Evolutionary conservation across 129 eudicot species (phyloP).

Genomic region (Ambrosia artemisiifolia): DNA sequence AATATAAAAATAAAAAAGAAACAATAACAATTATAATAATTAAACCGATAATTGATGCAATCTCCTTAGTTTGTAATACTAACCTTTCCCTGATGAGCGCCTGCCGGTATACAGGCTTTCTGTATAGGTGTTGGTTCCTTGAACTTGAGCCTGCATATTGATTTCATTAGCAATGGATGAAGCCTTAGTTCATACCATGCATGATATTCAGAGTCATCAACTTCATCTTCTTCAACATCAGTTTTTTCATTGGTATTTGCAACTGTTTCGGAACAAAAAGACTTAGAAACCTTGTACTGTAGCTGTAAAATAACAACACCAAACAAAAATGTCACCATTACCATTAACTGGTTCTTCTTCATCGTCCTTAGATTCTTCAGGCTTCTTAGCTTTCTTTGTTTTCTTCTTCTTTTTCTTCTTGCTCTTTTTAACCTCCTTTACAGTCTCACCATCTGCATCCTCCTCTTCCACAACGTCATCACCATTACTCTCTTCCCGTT

Average conservation of each 20-base stretch:
- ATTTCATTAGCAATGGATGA: constrained; percentile 80
- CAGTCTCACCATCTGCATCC: constrained; percentile 31
- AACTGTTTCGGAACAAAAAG: constrained; percentile 2
- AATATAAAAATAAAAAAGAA: neutral
- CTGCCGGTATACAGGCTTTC: constrained; percentile 93
- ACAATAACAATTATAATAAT: neutral
- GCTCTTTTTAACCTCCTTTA: constrained; percentile 35
- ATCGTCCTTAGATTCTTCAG: constrained; percentile 31
- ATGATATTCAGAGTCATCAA: constrained; percentile 78
- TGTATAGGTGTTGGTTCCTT: constrained; percentile 93
- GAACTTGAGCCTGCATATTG: constrained; percentile 73
- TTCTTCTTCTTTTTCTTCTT: constrained; percentile 46
- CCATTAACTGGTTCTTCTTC: constrained; percentile 32
- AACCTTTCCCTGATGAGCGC: constrained; percentile 99
- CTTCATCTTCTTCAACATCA: constrained; percentile 39
- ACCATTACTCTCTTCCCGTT: constrained; percentile 26
- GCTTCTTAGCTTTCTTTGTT: constrained; percentile 35
- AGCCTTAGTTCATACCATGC: constrained; percentile 97
- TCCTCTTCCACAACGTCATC: constrained; percentile 33
- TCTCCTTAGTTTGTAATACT: neutral
- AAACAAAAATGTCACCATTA: constrained; percentile 20
- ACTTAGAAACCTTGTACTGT: neutral
- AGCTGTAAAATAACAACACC: neutral
- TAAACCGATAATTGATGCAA: neutral
- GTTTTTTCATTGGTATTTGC: constrained; percentile 30